Evolutionary conservation across 495 filamentous ascomycete genomes (phyloP).

Genomic region (Pseudevernia furfuracea): DNA sequence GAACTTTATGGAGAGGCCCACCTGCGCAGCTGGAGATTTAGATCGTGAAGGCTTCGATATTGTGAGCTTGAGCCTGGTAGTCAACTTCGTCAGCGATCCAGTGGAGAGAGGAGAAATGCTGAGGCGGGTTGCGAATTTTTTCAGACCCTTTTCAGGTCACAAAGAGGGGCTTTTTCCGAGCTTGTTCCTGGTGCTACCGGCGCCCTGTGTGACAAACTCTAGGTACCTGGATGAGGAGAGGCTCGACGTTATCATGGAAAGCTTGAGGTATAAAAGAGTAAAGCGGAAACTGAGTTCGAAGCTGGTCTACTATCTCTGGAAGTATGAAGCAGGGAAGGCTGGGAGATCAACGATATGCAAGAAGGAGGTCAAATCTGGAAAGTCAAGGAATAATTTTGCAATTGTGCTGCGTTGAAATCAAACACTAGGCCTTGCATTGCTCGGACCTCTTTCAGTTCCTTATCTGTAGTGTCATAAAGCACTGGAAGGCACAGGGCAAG

Average conservation of each 20-base stretch:
- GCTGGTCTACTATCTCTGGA: slow-evolving; percentile 86
- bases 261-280: slow-evolving; percentile 60
- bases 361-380: slow-evolving; percentile 70
- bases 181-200: slow-evolving; percentile 85
- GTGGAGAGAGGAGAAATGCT: slow-evolving; percentile 81
- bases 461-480: neutral
- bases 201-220: slow-evolving; percentile 84
- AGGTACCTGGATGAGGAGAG: slow-evolving; percentile 75
- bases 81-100: slow-evolving; percentile 85
- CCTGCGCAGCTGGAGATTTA: slow-evolving; percentile 45
- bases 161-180: slow-evolving; percentile 51
- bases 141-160: slow-evolving; percentile 33
- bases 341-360: slow-evolving; percentile 38
- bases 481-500: neutral
- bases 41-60: slow-evolving; percentile 68
- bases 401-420: slow-evolving; percentile 48
- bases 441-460: neutral
- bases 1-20: slow-evolving; percentile 86
- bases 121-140: slow-evolving; percentile 59
- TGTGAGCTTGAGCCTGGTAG: slow-evolving; percentile 85
- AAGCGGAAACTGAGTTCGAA: slow-evolving; percentile 69
- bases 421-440: too few species aligned
- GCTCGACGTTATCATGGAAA: slow-evolving; percentile 64
- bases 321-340: slow-evolving; percentile 31
- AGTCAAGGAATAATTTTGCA: slow-evolving; percentile 79